Evolutionary conservation across 441 rosid genomes (phyloP).

Genomic region (Gossypium lobatum): DNA sequence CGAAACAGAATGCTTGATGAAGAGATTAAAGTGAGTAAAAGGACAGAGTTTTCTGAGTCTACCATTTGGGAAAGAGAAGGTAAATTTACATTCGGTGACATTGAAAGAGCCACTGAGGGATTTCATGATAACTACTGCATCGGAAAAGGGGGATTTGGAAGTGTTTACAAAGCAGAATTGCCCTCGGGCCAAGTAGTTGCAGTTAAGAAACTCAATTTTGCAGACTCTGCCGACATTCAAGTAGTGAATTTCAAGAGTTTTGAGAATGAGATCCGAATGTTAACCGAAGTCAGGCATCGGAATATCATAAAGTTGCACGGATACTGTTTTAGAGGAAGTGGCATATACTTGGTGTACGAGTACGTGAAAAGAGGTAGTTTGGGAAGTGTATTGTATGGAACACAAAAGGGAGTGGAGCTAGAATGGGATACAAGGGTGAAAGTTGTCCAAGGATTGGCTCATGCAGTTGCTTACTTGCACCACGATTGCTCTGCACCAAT

Average conservation of each 20-base stretch:
- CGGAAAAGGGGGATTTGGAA: constrained; percentile 68
- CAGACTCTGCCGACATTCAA: constrained; percentile 36
- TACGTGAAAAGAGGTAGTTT: constrained; percentile 50
- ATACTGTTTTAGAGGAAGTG: constrained; percentile 41
- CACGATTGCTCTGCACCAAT: constrained; percentile 52
- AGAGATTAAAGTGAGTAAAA: constrained; percentile 19
- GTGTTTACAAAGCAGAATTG: constrained; percentile 48
- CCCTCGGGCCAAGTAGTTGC: constrained; percentile 48
- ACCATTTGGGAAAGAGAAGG: constrained; percentile 56
- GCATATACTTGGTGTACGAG: constrained; percentile 55
- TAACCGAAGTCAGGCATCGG: constrained; percentile 56
- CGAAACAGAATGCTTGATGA: constrained; percentile 25
- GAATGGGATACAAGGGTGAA: constrained; percentile 43
- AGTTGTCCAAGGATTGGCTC: constrained; percentile 56
- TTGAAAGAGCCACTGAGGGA: constrained; percentile 47
- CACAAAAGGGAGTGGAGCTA: constrained; percentile 30
- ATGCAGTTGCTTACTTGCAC: constrained; percentile 61
- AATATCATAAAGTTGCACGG: constrained; percentile 60
- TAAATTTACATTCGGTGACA: constrained; percentile 49
- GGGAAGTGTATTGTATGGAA: constrained; percentile 35
- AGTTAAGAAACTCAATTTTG: constrained; percentile 42
- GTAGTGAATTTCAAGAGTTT: constrained; percentile 36
- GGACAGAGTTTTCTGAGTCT: constrained; percentile 22
- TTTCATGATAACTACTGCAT: constrained; percentile 50
- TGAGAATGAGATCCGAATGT: constrained; percentile 50